These are phyloP conservation scores for California macrophylla DNA, from an alignment of 441 rosid genomes.

Conservation along the genomic window DNA sequence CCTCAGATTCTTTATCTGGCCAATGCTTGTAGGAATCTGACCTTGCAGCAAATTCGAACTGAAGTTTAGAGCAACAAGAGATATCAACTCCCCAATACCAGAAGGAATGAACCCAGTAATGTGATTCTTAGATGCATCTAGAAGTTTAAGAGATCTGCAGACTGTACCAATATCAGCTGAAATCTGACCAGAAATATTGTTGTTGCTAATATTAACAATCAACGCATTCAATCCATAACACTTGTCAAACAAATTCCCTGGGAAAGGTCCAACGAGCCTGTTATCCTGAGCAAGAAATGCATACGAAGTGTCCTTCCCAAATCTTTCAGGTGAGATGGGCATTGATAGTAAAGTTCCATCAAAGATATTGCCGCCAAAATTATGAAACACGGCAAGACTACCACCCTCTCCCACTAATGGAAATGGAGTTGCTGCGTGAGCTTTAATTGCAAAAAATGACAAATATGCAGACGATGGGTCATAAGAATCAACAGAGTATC, in stretches of 20 bases:
- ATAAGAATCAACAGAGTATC: constrained; percentile 41
- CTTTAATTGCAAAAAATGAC: constrained; percentile 27
- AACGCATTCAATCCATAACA: constrained; percentile 33
- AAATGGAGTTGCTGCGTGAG: constrained; percentile 21
- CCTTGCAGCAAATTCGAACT: constrained; percentile 45
- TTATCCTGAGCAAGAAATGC: constrained; percentile 43
- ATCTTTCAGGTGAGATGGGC: constrained; percentile 35
- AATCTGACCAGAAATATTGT: constrained; percentile 36
- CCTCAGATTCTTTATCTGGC: constrained; percentile 28
- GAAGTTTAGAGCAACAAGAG: constrained; percentile 39
- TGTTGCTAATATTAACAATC: constrained; percentile 46
- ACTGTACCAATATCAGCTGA: constrained; percentile 31
- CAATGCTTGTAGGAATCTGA: constrained; percentile 35
- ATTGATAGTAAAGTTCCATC: constrained; percentile 33
- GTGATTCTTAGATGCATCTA: constrained; percentile 49
- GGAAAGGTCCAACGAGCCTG: constrained; percentile 42
- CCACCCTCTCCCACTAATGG: constrained; percentile 20
- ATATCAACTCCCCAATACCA: constrained; percentile 30
- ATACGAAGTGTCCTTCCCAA: constrained; percentile 30
- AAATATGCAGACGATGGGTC: constrained; percentile 31
- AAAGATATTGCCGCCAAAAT: constrained; percentile 42
- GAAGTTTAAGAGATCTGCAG: constrained; percentile 37
- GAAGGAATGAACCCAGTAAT: constrained; percentile 37
- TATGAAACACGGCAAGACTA: constrained; percentile 30
- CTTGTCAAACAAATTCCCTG: constrained; percentile 32